Evolutionary conservation across 257 asterid genomes (phyloP).

Genomic region (Scutellaria galericulata): DNA sequence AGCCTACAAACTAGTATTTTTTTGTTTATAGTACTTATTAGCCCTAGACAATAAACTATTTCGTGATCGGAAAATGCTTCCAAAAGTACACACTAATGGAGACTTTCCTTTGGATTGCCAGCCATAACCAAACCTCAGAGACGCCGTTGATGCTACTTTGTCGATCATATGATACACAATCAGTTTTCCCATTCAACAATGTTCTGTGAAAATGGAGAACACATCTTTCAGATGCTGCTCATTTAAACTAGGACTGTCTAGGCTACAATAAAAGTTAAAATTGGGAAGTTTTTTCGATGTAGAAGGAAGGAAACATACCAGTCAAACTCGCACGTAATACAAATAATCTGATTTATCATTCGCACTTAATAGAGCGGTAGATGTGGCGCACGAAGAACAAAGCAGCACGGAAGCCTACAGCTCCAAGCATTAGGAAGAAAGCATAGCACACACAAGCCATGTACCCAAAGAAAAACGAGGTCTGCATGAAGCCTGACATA

Average conservation of each 20-base stretch:
- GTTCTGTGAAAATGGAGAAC: constrained; percentile 8
- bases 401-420: constrained; percentile 90
- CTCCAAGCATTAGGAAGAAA: constrained; percentile 89
- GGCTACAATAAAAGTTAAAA: not conserved
- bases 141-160: constrained; percentile 2
- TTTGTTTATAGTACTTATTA: constrained; percentile 26
- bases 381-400: constrained; percentile 89
- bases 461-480: constrained; percentile 89
- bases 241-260: not conserved
- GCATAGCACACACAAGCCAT: constrained; percentile 89
- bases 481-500: constrained; percentile 97
- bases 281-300: not conserved
- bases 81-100: constrained; percentile 22
- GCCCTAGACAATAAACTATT: constrained; percentile 19
- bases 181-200: constrained; percentile 25
- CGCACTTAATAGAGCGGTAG: constrained; percentile 84
- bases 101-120: constrained; percentile 10
- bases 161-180: constrained; percentile 25
- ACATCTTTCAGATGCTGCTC: not conserved
- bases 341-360: constrained; percentile 38
- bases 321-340: constrained; percentile 22
- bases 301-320: constrained; percentile 24
- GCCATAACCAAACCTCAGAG: constrained; percentile 18
- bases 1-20: constrained; percentile 29
- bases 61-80: constrained; percentile 29